Evolutionary conservation across 139 green algal genomes (phyloP), one percentile per base, ranked within the genome.

Genomic region (Zygnema cylindricum): DNA sequence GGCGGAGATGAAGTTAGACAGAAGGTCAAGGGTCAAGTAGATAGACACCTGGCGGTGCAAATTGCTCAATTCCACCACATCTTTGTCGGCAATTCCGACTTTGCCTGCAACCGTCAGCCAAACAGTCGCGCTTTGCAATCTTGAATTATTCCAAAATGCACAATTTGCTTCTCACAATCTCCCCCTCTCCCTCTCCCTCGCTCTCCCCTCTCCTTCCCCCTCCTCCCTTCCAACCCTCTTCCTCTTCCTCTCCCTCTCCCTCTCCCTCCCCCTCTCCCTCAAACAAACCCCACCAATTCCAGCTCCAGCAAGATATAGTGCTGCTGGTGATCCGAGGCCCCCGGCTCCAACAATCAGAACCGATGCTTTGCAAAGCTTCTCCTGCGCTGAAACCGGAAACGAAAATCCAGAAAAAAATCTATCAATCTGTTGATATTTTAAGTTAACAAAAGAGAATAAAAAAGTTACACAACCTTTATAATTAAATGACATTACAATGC

Each of bases 11-110:
- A n/a, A n/a, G n/a, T n/a, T n/a, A n/a, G n/a, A n/a, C n/a, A n/a
- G n/a, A n/a, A n/a, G n/a, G n/a, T n/a, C n/a, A n/a, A n/a, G n/a
- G n/a, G n/a, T n/a, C n/a, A n/a, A n/a, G n/a, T n/a, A n/a, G n/a
- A n/a, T n/a, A n/a, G n/a, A n/a, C n/a, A 93, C 81, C 86, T 94
- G 92, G 2, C 92, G 69, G 36, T 94, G 92, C 25, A 94, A 77
- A 76, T 94, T 94, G 91, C 41, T 88, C 54, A 86, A 35, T 63
- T 94, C 92, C 23, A 94, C 92, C 30, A 69, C 54, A 78, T 94
- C 92, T 0, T 30, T 38, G 73, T 94, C 92, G 25, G 55, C 78
- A 3, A 94, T 84, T 35, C 82, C 85, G 3, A 94, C 25, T 30
- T n/a, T 69, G n/a, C 81, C 55, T 88, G 82, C 82, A 83, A 30